Conservation (phyloP, 2,329 filamentous ascomycete species). For the Alternaria panax region DNA sequence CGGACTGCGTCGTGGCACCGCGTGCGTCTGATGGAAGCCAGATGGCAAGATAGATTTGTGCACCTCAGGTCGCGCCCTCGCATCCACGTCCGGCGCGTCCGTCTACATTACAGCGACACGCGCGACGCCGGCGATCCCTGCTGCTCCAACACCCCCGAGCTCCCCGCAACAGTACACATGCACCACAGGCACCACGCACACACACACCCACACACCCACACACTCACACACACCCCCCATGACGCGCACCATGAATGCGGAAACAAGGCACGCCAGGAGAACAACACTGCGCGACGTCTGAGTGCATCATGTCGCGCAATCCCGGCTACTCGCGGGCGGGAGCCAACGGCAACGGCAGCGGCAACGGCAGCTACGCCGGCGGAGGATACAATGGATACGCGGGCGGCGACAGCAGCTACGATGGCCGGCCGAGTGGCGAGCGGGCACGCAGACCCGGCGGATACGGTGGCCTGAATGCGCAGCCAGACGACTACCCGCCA, state of each 20-base stretch:
- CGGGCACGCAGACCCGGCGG: constrained; percentile 44
- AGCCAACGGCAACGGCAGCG: constrained; percentile 50
- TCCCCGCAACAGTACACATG: constrained; percentile 32
- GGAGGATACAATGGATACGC: constrained; percentile 34
- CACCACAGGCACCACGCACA: too few species aligned
- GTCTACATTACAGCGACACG: not conserved
- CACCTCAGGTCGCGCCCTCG: not conserved
- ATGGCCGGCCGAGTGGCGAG: constrained; percentile 34
- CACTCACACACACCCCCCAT: constrained; percentile 21
- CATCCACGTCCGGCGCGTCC: not conserved
- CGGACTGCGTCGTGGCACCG: not conserved
- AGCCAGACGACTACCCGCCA: constrained; percentile 24
- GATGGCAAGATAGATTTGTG: not conserved
- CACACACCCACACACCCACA: too few species aligned
- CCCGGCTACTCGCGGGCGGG: constrained; percentile 43
- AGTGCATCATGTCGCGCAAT: constrained; percentile 46
- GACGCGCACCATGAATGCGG: constrained; percentile 25
- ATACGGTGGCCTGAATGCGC: constrained; percentile 36
- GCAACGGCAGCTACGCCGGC: constrained; percentile 21
- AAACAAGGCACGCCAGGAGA: constrained; percentile 1
- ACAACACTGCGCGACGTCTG: constrained; percentile 16
- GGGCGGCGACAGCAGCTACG: constrained; percentile 23
- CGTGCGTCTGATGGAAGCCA: not conserved
- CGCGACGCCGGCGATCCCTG: constrained; percentile 21
- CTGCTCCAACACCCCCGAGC: constrained; percentile 35